phyloP scores from a whole-genome alignment of 106 monocot species.

The Dioscorea zingiberensis region DNA sequence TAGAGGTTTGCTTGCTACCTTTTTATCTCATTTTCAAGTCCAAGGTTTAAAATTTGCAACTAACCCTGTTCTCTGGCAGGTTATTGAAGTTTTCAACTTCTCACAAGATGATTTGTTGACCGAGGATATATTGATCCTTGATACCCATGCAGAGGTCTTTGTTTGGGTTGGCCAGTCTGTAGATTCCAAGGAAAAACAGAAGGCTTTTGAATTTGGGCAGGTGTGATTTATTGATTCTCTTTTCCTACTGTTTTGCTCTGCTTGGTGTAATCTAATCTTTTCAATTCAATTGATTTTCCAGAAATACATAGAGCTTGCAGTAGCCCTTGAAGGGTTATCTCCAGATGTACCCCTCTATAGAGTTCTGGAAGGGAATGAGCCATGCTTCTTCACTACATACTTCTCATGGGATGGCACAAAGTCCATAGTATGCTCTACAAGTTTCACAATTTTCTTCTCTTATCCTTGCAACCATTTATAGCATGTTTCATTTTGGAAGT shows the following conservation, averaged over 20 bases:
- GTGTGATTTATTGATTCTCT: constrained; percentile 13
- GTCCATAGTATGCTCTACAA: constrained; percentile 39
- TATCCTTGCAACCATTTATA: neutral
- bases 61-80: constrained; percentile 17
- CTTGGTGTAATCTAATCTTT: constrained; percentile 4
- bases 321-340: constrained; percentile 60
- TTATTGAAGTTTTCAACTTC: constrained; percentile 82
- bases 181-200: constrained; percentile 74
- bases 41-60: too few relatives aligned
- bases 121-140: constrained; percentile 85
- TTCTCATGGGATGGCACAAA: constrained; percentile 83
- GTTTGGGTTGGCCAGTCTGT: constrained; percentile 91
- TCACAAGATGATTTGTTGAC: constrained; percentile 88
- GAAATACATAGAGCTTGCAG: constrained; percentile 85
- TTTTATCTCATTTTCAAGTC: neutral
- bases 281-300: constrained; percentile 18
- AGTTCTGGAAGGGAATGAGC: constrained; percentile 93
- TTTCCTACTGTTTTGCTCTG: constrained; percentile 1
- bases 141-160: constrained; percentile 84
- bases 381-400: constrained; percentile 80
- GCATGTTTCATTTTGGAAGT: too few relatives aligned
- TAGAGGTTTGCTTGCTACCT: constrained; percentile 55
- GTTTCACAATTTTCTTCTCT: neutral
- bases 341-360: constrained; percentile 78
- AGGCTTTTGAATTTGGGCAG: constrained; percentile 71